These are phyloP conservation scores for Aquilaria yunnanensis DNA, from an alignment of 345 rosid genomes.

Conservation along the genomic window DNA sequence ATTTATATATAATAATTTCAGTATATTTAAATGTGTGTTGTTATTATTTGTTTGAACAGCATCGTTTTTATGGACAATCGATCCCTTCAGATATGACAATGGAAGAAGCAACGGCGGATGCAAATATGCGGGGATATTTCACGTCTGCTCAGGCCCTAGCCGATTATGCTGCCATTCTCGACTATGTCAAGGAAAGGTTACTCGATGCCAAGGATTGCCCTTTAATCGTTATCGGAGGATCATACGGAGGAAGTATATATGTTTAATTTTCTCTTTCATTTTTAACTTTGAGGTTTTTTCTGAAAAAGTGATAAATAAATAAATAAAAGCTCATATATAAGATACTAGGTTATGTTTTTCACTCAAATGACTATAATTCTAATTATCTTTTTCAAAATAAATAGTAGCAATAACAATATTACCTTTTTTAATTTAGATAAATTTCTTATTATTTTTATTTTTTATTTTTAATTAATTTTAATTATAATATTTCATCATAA, in stretches of 20 bases:
- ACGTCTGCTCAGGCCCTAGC: constrained; percentile 38
- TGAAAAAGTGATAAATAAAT: too few relatives aligned
- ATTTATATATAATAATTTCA: neutral
- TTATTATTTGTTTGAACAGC: constrained; percentile 15
- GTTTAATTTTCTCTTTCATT: neutral
- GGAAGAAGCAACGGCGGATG: constrained; percentile 16
- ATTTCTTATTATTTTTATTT: too few relatives aligned
- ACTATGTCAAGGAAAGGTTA: constrained; percentile 19
- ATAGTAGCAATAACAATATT: too few relatives aligned
- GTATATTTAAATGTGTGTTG: neutral
- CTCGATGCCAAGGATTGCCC: constrained; percentile 22
- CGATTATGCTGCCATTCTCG: constrained; percentile 31
- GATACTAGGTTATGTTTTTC: too few relatives aligned
- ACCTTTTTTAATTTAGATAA: too few relatives aligned
- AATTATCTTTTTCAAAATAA: too few relatives aligned
- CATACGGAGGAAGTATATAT: constrained; percentile 40
- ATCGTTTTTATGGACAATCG: constrained; percentile 39
- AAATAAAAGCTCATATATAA: too few relatives aligned
- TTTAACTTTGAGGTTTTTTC: too few relatives aligned
- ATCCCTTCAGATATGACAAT: constrained; percentile 24
- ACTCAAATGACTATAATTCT: too few relatives aligned
- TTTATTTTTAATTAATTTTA: too few relatives aligned
- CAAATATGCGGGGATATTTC: constrained; percentile 29
- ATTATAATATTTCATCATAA: too few relatives aligned
- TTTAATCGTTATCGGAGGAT: constrained; percentile 35